phyloP scores from a whole-genome alignment of 257 asterid genomes.

The Solanum bulbocastanum region DNA sequence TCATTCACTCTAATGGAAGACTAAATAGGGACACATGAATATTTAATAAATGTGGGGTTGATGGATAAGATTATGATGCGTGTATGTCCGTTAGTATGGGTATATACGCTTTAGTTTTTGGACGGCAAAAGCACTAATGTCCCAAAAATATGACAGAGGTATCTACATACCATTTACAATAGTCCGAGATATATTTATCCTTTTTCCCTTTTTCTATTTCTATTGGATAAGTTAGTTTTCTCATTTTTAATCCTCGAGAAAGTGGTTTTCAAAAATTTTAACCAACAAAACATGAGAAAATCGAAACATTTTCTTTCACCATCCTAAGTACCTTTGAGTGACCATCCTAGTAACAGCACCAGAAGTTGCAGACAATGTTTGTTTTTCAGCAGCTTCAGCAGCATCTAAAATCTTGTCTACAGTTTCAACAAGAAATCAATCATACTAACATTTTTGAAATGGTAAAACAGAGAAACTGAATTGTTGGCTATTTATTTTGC shows the following conservation, averaged over 20 bases:
- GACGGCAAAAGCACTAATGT: rapidly evolving
- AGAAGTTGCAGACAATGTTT: conserved; percentile 56
- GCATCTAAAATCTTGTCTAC: conserved; percentile 74
- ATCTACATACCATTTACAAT: too few species aligned
- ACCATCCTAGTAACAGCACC: conserved; percentile 66
- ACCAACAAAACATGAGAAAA: not conserved
- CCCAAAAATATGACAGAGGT: too few species aligned
- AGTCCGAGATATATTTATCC: too few species aligned
- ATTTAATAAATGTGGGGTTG: too few species aligned
- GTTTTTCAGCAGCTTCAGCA: conserved; percentile 88
- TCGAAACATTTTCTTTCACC: not conserved
- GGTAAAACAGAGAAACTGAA: not conserved
- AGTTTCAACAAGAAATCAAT: not conserved
- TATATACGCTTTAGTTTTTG: too few species aligned
- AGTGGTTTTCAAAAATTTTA: not conserved
- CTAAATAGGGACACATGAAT: not conserved
- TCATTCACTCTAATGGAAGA: not conserved
- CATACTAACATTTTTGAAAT: too few species aligned
- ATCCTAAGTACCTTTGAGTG: not conserved
- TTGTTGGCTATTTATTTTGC: not conserved
- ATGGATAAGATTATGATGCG: not conserved
- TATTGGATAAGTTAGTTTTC: not conserved
- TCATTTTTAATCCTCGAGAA: not conserved
- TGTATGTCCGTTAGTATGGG: not conserved
- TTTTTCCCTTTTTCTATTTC: not conserved